Evolutionary conservation across 805 yeast genomes (phyloP), one percentile per base, ranked within the genome.

Genomic region (Blastobotrys parvus): DNA sequence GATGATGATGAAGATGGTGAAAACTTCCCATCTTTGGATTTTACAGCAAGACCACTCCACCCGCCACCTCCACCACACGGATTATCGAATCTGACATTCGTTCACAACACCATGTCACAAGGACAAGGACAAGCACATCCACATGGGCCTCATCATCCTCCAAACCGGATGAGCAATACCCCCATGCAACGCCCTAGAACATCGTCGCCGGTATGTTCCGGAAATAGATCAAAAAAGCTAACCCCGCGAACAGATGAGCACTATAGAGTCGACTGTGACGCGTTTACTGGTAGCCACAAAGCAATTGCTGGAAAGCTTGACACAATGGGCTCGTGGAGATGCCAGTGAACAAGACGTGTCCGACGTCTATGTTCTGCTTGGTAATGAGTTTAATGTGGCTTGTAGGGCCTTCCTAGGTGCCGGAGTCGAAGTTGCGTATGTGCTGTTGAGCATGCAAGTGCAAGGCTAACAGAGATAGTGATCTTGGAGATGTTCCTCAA

Each of bases 361-460:
- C 2, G 86, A 88, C 54, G 83, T 88, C 2, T 92, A 87, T 60
- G 98, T 92, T 13, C 81, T 78, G 50, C 72, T 92, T 22, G 98
- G 98, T 0, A 92, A 89, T 57, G 97, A 90, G 61, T 92, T 88
- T 69, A 80, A 90, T 52, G 77, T 84, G 2, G 85, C 94, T 0
- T 78, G 89, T 18, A 73, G 86, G 46, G 84, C 94, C 2, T 89
- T 90, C 59, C 66, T 78, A 3, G 72, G 71, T 44, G 81, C 86
- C 2, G 94, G 94, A 0, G 78, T 92, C 3, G 89, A 83, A 51
- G 81, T 82, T 6, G 49, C 47, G 41, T 38, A 30, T 6, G 41
- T 38, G 50, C 52, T 18, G 17, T 6, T 20, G 8, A 4, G 34
- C n/a, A 47, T 38, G n/a, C 8, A 22, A 13, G 6, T 13, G 13